A percentile compares a stretch with the other conserved stretches of the same genome.
Conservation (phyloP, 1,139 yeast species). For the Lodderomyces margitis region DNA sequence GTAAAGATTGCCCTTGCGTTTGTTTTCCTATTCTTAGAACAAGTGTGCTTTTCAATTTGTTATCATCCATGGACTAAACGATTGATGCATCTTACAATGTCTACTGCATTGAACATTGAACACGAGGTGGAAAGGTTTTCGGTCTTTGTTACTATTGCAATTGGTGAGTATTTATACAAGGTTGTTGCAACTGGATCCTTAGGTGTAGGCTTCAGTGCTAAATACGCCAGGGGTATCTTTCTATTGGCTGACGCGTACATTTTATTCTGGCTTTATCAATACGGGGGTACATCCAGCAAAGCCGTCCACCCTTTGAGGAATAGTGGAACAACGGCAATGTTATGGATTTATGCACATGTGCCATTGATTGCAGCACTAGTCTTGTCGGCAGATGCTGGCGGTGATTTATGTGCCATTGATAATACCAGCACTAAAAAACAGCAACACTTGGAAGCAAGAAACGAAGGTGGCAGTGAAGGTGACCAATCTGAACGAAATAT, state of each 20-base stretch:
- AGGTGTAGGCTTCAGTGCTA: slow-evolving; percentile 45
- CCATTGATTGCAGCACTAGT: slow-evolving; percentile 53
- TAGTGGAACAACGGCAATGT: slow-evolving; percentile 44
- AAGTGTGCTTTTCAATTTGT: slow-evolving; percentile 25
- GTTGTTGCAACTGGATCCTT: slow-evolving; percentile 53
- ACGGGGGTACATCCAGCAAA: slow-evolving; percentile 49
- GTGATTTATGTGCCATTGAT: slow-evolving; percentile 39
- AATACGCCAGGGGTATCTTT: slow-evolving; percentile 49
- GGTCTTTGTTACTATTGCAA: slow-evolving; percentile 61
- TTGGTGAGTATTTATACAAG: slow-evolving; percentile 62
- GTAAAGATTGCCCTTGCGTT: slow-evolving; percentile 50
- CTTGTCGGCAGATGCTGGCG: slow-evolving; percentile 64
- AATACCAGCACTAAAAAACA: slow-evolving; percentile 11
- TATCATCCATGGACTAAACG: slow-evolving; percentile 52
- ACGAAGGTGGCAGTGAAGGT: slow-evolving; percentile 7
- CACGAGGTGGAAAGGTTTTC: slow-evolving; percentile 64
- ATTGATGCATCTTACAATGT: slow-evolving; percentile 37
- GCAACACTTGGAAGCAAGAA: slow-evolving; percentile 9
- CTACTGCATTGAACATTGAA: slow-evolving; percentile 65
- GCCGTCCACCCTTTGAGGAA: slow-evolving; percentile 59
- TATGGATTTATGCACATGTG: slow-evolving; percentile 51
- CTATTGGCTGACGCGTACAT: slow-evolving; percentile 50
- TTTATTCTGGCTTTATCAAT: slow-evolving; percentile 53
- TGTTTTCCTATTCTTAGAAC: slow-evolving; percentile 44
- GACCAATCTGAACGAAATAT: slow-evolving; percentile 22